Conservation (phyloP, 805 yeast species). For the Sungouiozyma ichnusensis region DNA sequence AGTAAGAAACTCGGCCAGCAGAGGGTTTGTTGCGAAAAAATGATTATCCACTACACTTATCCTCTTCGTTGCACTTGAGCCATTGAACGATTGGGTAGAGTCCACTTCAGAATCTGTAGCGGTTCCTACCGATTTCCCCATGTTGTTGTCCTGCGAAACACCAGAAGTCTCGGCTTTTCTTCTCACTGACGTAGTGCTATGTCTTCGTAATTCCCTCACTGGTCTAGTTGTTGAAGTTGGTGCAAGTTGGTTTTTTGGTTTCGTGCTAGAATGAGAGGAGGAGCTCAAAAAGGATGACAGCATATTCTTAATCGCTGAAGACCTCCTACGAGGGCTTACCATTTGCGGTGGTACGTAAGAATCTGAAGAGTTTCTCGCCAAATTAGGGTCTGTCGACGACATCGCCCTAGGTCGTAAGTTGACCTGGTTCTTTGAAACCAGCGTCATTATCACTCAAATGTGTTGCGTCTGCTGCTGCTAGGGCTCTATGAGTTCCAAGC, state of each 20-base stretch:
- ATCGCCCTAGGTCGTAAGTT: background rate
- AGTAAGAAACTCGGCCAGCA: conserved; percentile 14
- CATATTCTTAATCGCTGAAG: conserved; percentile 20
- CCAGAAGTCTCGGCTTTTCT: background rate
- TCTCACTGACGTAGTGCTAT: conserved; percentile 2
- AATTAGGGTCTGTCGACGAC: background rate
- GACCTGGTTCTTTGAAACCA: background rate
- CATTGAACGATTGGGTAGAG: background rate
- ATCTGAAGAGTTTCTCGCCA: background rate
- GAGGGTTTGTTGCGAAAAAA: conserved; percentile 3
- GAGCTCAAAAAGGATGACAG: conserved; percentile 15
- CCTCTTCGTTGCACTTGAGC: background rate
- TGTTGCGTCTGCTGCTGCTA: no score
- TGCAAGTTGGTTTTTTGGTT: conserved; percentile 1
- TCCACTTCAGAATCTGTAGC: background rate
- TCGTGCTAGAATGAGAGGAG: background rate
- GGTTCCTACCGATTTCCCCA: background rate
- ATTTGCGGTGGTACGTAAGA: background rate
- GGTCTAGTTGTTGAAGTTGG: background rate
- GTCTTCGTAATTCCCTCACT: background rate
- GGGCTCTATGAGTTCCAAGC: no score
- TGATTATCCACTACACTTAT: background rate
- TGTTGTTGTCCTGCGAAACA: background rate
- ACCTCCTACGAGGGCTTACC: conserved; percentile 9
- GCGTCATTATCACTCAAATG: background rate